phyloP scores from a whole-genome alignment of 257 asterid genomes.

The Coffea canephora region DNA sequence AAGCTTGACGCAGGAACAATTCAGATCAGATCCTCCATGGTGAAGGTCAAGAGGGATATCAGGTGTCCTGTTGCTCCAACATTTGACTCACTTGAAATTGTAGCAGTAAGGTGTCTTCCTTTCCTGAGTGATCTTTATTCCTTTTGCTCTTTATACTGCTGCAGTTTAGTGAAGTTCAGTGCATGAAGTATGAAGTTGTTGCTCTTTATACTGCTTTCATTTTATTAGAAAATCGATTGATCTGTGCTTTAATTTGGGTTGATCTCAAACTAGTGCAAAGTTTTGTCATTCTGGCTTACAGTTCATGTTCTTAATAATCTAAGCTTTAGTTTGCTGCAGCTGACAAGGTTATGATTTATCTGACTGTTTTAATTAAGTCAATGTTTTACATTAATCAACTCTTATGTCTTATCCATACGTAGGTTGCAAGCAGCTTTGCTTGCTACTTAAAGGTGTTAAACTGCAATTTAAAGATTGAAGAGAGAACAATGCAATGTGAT shows the following conservation, averaged over 20 bases:
- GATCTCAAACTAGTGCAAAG: no score
- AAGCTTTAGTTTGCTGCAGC: no score
- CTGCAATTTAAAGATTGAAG: no score
- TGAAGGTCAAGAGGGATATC: conserved; percentile 67
- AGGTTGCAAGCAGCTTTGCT: background rate
- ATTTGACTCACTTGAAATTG: conserved; percentile 70
- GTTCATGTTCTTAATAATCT: background rate
- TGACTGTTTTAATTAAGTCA: background rate
- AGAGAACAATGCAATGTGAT: no score
- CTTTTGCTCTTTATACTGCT: background rate
- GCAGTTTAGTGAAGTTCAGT: background rate
- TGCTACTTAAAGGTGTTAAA: background rate
- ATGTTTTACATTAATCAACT: no score
- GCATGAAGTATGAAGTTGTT: no score
- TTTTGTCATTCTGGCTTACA: background rate
- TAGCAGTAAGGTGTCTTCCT: conserved; percentile 49
- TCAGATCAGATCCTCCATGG: conserved; percentile 85
- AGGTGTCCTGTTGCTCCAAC: conserved; percentile 15
- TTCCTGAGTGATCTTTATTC: conserved; percentile 4
- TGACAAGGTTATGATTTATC: background rate
- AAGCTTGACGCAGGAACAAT: conserved; percentile 61
- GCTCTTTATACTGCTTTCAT: background rate
- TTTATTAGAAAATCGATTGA: background rate
- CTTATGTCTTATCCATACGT: no score
- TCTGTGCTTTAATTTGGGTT: no score